Evolutionary conservation across 2,329 filamentous ascomycete genomes (phyloP).

Genomic region (Venturia oleaginea): DNA sequence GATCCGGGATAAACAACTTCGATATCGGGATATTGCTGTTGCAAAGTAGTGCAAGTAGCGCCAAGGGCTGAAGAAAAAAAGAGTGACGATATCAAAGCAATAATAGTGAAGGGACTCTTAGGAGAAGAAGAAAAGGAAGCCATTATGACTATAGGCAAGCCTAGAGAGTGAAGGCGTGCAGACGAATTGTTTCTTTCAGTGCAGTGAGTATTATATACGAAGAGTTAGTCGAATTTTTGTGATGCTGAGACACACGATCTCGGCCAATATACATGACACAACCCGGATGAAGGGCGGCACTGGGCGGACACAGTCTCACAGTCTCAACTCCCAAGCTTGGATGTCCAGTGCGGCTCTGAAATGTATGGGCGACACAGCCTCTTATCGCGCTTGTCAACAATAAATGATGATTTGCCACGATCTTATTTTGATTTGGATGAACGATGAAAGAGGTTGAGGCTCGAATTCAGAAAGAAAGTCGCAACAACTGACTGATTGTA

Average conservation of each 20-base stretch:
- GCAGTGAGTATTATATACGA: not conserved
- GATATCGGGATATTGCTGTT: constrained; percentile 4
- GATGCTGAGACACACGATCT: not conserved
- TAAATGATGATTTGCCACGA: too few species aligned
- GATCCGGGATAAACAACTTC: not conserved
- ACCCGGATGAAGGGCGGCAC: too few species aligned
- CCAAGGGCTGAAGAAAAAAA: constrained; percentile 1
- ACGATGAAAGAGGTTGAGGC: too few species aligned
- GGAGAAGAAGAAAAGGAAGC: not conserved
- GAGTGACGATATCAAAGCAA: not conserved
- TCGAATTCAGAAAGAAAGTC: too few species aligned
- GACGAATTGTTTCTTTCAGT: not conserved
- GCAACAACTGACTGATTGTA: too few species aligned
- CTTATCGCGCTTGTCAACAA: too few species aligned
- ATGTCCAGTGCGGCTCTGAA: not conserved
- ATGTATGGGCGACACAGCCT: not conserved
- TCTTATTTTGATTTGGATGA: too few species aligned
- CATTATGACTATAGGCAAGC: not conserved
- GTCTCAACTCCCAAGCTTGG: too few species aligned
- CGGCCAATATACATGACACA: not conserved
- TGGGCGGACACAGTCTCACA: too few species aligned
- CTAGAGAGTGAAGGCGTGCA: not conserved
- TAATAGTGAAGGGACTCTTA: not conserved
- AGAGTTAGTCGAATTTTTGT: too few species aligned
- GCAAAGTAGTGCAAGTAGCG: not conserved